Conservation (phyloP, 768 basidiomycete species). For the Lactarius sp. region DNA sequence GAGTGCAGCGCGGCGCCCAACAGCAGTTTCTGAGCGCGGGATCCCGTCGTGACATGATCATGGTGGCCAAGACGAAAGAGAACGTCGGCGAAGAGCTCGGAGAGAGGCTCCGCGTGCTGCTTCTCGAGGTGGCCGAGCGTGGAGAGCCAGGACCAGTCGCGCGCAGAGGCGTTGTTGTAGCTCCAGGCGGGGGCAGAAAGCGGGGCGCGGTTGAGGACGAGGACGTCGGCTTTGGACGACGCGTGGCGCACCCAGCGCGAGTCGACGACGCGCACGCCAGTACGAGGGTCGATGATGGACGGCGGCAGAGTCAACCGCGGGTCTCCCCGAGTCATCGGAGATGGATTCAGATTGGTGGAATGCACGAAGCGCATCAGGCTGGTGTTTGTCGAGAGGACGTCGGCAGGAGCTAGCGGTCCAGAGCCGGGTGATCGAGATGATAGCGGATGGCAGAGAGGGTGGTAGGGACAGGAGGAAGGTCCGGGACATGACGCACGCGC, state of each 20-base stretch:
- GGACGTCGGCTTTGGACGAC: conserved; percentile 1
- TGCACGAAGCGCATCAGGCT: conserved; percentile 18
- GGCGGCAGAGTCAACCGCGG: neutral
- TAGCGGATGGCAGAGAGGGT: conserved; percentile 13
- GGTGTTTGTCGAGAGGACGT: neutral
- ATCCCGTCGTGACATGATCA: neutral
- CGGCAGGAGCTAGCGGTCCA: neutral
- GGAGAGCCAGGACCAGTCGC: conserved; percentile 15
- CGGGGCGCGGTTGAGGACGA: conserved; percentile 19
- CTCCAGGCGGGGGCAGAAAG: conserved; percentile 23
- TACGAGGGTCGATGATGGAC: conserved; percentile 19
- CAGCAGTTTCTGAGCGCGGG: neutral
- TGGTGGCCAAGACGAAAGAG: conserved; percentile 5
- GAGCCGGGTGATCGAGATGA: neutral
- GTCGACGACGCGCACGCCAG: conserved; percentile 17
- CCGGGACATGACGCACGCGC: conserved; percentile 5
- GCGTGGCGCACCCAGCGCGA: conserved; percentile 11
- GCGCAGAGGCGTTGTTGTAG: conserved; percentile 6
- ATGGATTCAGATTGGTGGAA: conserved; percentile 10
- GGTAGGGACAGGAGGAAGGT: conserved; percentile 13
- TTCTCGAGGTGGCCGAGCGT: conserved; percentile 8
- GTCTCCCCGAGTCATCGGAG: neutral
- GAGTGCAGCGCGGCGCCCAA: conserved; percentile 18
- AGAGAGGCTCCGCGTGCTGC: conserved; percentile 2
- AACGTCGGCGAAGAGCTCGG: conserved; percentile 7